Percentiles rank a stretch among this genome's conserved stretches.
These are phyloP conservation scores for Rhizophora apiculata DNA, from an alignment of 345 rosid species.

Conservation along the genomic window DNA sequence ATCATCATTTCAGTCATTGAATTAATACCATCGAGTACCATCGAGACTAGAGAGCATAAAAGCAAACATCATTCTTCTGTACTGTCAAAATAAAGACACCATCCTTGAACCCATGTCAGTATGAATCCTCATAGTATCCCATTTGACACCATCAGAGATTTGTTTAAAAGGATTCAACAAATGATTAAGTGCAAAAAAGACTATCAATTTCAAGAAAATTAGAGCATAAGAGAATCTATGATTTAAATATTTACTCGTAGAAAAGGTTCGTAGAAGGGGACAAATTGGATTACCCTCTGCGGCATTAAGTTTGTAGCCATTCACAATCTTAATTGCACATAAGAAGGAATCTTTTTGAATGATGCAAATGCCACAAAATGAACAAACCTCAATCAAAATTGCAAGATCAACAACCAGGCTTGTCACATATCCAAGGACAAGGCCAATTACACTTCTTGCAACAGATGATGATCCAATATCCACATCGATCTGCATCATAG, in stretches of 20 bases:
- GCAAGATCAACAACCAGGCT: constrained; percentile 97
- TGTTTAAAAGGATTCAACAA: too few relatives aligned
- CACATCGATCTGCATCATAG: constrained; percentile 74
- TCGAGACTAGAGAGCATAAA: too few relatives aligned
- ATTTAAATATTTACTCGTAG: not conserved
- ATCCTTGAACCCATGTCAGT: too few relatives aligned
- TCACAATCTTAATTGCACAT: too few relatives aligned
- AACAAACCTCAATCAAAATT: constrained; percentile 80
- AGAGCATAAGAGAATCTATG: not conserved
- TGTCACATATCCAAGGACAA: constrained; percentile 90
- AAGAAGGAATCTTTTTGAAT: constrained; percentile 32
- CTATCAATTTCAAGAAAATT: not conserved
- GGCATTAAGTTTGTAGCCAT: not conserved
- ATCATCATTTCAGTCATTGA: too few relatives aligned
- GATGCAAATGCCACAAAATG: constrained; percentile 11
- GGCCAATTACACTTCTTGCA: constrained; percentile 86
- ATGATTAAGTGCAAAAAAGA: too few relatives aligned
- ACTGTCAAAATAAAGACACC: not conserved
- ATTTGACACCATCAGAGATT: too few relatives aligned
- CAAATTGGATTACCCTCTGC: not conserved
- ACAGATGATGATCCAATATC: constrained; percentile 98
- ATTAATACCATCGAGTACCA: too few relatives aligned
- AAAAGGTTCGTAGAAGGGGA: not conserved
- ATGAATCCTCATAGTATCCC: too few relatives aligned
- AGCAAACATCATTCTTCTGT: too few relatives aligned